Base-by-base conservation (phyloP, 768 basidiomycete genomes). In the Serpula lacrymans region DNA sequence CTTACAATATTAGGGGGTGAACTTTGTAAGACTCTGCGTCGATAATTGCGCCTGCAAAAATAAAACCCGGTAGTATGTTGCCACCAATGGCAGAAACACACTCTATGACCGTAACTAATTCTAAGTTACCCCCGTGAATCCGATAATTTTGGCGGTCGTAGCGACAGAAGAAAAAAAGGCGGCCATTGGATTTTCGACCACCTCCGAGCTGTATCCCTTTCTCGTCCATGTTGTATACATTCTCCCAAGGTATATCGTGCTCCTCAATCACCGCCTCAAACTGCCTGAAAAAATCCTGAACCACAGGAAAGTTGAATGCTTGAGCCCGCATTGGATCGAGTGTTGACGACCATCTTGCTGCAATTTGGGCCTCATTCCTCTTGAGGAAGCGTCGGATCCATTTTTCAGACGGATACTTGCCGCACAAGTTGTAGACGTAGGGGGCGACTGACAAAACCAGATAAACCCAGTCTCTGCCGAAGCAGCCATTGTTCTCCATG, bases 21-120 rank as follows among this genome's bases (percentile, higher is more conserved):
- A 53, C 52, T n/a, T 39, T 32, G 34, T 58, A 50, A 54, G 58
- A 65, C 33, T 58, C 54, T 13, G 21, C 34, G 14, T 32, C 38
- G 23, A 57, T 42, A 5, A 43, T 39, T 29, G 47, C 48, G 5
- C 59, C 68, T 31, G 68, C 34, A 43, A 69, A 72, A 25, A 75
- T 60, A 20, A 74, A 59, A 6, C 54, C 53, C 2, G 72, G 69
- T 11, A 34, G 47, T 4, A 71, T 34, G 7, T 51, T 52, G 4
- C 36, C 49, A 0, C 70, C 70, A 54, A 66, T 65, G 8, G 74
- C 67, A 37, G 63, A 69, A 4, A 71, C 50, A 37, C 60, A 57
- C 47, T 76, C 70, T 26, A 77, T 66, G 18, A 75, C 51, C 0
- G 73, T 76, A 11, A 76, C 64, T 2, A 73, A 59, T 46, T 77